phyloP scores from a whole-genome alignment of 2,329 filamentous ascomycete genomes.

The Parascedosporium putredinis region DNA sequence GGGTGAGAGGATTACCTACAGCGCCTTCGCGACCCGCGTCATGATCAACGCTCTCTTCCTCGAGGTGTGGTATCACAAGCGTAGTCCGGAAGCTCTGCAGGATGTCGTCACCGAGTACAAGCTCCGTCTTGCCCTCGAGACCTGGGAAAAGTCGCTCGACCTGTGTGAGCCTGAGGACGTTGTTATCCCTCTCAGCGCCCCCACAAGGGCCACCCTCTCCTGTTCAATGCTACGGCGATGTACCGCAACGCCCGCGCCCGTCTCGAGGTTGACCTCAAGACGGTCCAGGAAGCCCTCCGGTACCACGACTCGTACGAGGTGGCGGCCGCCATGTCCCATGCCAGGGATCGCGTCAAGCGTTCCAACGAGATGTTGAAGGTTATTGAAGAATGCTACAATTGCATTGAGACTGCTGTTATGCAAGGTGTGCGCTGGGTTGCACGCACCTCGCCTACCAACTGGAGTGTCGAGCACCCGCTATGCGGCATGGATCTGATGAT shows the following conservation, averaged over 20 bases:
- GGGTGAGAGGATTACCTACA: conserved; percentile 82
- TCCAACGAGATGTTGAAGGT: conserved; percentile 98
- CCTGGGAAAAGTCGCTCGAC: conserved; percentile 96
- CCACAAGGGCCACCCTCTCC: conserved; percentile 88
- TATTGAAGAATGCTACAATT: conserved; percentile 94
- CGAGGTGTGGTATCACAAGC: conserved; percentile 98
- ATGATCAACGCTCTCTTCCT: conserved; percentile 99
- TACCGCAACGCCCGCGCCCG: conserved; percentile 89
- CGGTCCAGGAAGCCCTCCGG: conserved; percentile 87
- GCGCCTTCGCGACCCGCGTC: conserved; percentile 89
- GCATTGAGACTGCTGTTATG: conserved; percentile 87
- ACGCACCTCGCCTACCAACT: conserved; percentile 94
- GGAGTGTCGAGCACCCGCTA: conserved; percentile 96
- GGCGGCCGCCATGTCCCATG: conserved; percentile 89
- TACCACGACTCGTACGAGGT: conserved; percentile 98
- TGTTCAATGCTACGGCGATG: conserved; percentile 97
- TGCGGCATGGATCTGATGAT: conserved; percentile 97
- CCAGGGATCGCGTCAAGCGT: conserved; percentile 86
- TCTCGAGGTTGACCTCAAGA: conserved; percentile 89
- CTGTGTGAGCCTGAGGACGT: conserved; percentile 87
- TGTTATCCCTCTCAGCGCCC: conserved; percentile 85
- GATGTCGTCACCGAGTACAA: conserved; percentile 98
- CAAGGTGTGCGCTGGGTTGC: conserved; percentile 97
- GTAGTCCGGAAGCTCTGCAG: conserved; percentile 92
- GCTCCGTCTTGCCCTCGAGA: conserved; percentile 86